Conservation (phyloP, 768 basidiomycete genomes). For the Mycena albidolilacea region DNA sequence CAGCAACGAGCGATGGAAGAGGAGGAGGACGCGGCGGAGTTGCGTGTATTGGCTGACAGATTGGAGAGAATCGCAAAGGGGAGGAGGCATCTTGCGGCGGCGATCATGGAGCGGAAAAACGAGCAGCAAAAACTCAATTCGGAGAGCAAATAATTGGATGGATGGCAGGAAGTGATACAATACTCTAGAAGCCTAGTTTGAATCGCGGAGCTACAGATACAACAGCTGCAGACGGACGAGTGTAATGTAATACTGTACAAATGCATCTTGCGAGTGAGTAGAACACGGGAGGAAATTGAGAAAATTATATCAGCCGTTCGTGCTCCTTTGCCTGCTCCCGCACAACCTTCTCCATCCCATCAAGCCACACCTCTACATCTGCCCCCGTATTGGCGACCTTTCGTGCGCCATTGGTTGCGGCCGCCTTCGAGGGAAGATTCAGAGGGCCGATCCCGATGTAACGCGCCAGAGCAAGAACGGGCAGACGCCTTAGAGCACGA, state of each 20-base stretch:
- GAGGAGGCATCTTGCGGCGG: conserved; percentile 21
- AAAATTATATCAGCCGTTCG: conserved; percentile 57
- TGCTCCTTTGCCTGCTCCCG: conserved; percentile 68
- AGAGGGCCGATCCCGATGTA: conserved; percentile 76
- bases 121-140: neutral
- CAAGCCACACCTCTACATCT: conserved; percentile 81
- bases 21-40: conserved; percentile 34
- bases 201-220: conserved; percentile 32
- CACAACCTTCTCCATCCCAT: conserved; percentile 88
- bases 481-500: conserved; percentile 91
- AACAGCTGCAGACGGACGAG: conserved; percentile 19
- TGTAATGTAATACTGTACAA: conserved; percentile 33
- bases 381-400: conserved; percentile 44
- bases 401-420: conserved; percentile 24
- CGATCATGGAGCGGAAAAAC: conserved; percentile 28
- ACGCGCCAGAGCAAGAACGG: conserved; percentile 91
- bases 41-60: conserved; percentile 32
- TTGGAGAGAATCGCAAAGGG: conserved; percentile 28
- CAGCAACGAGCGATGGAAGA: conserved; percentile 34
- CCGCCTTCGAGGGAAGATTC: conserved; percentile 20
- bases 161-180: conserved; percentile 17
- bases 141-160: neutral
- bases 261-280: conserved; percentile 1
- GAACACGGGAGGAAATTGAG: neutral
- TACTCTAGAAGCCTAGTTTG: conserved; percentile 14